Base-by-base conservation (phyloP, 768 basidiomycete genomes). In the Lentinula raphanica region DNA sequence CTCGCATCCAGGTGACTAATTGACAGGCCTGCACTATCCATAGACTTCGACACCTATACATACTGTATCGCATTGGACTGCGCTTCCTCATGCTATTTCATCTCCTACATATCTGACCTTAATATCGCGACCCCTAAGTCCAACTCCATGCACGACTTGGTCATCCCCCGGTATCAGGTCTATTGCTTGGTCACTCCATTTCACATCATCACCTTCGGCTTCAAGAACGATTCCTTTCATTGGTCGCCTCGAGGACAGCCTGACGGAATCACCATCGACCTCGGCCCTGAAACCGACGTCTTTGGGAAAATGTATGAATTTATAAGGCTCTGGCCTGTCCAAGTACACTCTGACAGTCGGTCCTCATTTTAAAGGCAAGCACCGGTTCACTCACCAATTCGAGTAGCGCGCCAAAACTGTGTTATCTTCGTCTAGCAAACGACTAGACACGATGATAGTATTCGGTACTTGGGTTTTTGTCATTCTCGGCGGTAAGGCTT, bases 281-380 rank as follows among this genome's bases (percentile, higher is more conserved):
- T 65, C 71, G 61, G 86, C 78, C 56, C 76, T 72, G 55, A 97
- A 78, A 12, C 82, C 84, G 51, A 89, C 68, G 54, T 82, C 80
- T 56, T 77, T 70, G 32, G 93, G 92, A 78, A 94, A 95, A 55
- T 81, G 74, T 70, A 97, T 85, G 72, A 84, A 95, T 72, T 97
- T 97, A 79, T 88, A 97, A 17, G 94, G 94, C 70, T 95, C 92
- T 12, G 94, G 94, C 94, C 94, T 95, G n/a, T n/a, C n/a, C n/a
- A n/a, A n/a, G n/a, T n/a, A 66, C 36, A 50, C 64, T 45, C 54
- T 59, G 40, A 31, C 57, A 49, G 21, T 48, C 48, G 7, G 58
- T 21, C 23, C 17, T 23, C 27, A 5, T 27, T 19, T n/a, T 21
- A 8, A 3, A 19, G 15, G 35, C 17, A 28, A 13, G 4, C 0